Base-by-base conservation (phyloP, 2,329 filamentous ascomycete species). In the Fusarium domesticum region DNA sequence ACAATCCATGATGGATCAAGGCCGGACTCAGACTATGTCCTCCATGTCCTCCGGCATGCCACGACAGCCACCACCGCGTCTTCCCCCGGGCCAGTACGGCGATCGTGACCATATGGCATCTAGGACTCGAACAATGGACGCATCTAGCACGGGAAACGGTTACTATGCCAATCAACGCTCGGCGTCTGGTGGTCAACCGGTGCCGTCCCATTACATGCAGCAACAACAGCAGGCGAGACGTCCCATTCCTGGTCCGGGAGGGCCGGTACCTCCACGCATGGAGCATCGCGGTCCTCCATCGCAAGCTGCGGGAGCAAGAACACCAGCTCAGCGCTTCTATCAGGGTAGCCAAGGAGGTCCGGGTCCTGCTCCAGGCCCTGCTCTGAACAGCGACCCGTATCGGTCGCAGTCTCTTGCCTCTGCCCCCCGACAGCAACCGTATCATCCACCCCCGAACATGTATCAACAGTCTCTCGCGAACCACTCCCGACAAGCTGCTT, bases 371-470 rank as follows among this genome's bases (percentile, higher is more conserved):
- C 23, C 57, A 20, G 54, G 39, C 23, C 58, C 83, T 37, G 88
- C 89, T 35, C 69, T 95, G 69, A 93, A 93, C 64, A 84, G 81
- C 28, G 92, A 97, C 67, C 76, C 85, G 6, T 95, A 90, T 70
- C 83, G 93, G 47, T 95, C 93, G n/a, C 89, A 96, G 59, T 97
- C 92, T 25, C 83, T 98, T 63, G 92, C 89, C 30, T 84, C 83
- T 50, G 78, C 80, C 53, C 78, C 85, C 40, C 82, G 89, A 50
- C 89, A 87, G 28, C 81, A 82, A 48, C 81, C 85, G 68, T 88
- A 89, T 62, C 78, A 83, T 43, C 78, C 77, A 37, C 78, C 81
- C 14, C 75, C 80, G 11, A 80, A 71, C 59, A 74, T 75, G 36
- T 85, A 81, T 63, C 79, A 83, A 48, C 75, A 80, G 64, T 57